Evolutionary conservation across 345 rosid species (phyloP), one percentile per base, ranked within the genome.

Genomic region (Carallia brachiata): DNA sequence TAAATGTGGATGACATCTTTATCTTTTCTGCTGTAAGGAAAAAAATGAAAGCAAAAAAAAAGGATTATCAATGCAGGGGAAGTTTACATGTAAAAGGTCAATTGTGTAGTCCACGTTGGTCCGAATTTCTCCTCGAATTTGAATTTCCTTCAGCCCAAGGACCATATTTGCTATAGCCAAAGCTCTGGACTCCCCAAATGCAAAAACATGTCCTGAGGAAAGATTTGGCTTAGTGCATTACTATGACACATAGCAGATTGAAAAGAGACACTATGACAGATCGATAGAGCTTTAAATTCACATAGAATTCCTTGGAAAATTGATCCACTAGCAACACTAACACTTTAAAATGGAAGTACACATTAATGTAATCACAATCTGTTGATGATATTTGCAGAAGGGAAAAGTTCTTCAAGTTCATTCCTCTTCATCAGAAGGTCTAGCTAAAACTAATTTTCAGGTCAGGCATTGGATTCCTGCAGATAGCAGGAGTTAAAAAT

Each of bases 161-260:
- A 96, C 99, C 98, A 96, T 96, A 77, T 96, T 96, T 71, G 99
- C 99, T 72, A 96, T 96, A 56, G 99, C 98, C 81, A 96, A 79
- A 68, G 94, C 89, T 92, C 99, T 89, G 54, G 98, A 92, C 62
- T 96, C 99, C 73, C 99, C 99, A 71, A 96, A 96, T 50, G 99
- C 97, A 57, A 96, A 96, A 73, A 96, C 85, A 77, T 96, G 99
- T 66, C 99, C 99, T 96, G 81, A 75, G 60, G 69, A 52, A 74
- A 69, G 54, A 69, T 47, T 30, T 36, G 10, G 57, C 50, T 44
- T 44, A 12, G 12, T 12, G 50, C 16, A 47, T 19, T 3, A 62
- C 23, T 48, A 17, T 12, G 17, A 57, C 2, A 61, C 27, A 31
- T n/a, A 37, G 50, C 52, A 52, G 55, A 61, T 36, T 28, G 44